These are phyloP conservation scores for Thymus mandschuricus DNA, from an alignment of 257 asterid species.

Conservation along the genomic window DNA sequence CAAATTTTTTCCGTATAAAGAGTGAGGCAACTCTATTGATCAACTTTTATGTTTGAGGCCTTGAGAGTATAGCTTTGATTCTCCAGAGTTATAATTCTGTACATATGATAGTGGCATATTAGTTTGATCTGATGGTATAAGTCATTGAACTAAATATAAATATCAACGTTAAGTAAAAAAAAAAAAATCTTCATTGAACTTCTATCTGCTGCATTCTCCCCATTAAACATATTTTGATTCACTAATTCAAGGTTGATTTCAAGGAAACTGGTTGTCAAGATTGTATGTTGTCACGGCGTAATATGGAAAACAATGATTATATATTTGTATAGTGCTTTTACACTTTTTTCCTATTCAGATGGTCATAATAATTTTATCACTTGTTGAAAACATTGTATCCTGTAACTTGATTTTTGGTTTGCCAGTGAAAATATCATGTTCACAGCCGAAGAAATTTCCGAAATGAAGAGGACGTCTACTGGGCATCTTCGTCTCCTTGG, in stretches of 20 bases:
- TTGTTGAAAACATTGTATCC: constrained; percentile 11
- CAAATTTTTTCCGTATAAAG: constrained; percentile 77
- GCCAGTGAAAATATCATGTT: constrained; percentile 81
- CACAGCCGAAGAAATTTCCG: constrained; percentile 72
- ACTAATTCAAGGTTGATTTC: constrained; percentile 20
- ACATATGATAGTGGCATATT: constrained; percentile 13
- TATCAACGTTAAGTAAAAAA: constrained; percentile 17
- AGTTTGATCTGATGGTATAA: constrained; percentile 24
- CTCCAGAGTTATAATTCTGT: constrained; percentile 10
- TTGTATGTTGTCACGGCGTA: constrained; percentile 2
- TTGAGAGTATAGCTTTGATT: constrained; percentile 11
- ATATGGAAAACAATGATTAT: background rate
- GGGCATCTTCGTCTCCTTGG: constrained; percentile 92
- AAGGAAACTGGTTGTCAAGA: background rate
- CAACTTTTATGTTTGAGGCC: constrained; percentile 13
- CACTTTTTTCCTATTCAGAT: constrained; percentile 12
- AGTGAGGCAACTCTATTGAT: constrained; percentile 45
- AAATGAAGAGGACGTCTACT: constrained; percentile 76
- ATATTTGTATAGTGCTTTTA: background rate
- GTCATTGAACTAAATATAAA: constrained; percentile 20
- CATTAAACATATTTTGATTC: background rate
- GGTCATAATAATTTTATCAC: background rate
- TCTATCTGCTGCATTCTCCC: constrained; percentile 27
- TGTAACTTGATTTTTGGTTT: constrained; percentile 21
- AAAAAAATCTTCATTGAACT: constrained; percentile 15